phyloP scores from a whole-genome alignment of 768 basidiomycete genomes.

The Boletus rufocinnamomeus region DNA sequence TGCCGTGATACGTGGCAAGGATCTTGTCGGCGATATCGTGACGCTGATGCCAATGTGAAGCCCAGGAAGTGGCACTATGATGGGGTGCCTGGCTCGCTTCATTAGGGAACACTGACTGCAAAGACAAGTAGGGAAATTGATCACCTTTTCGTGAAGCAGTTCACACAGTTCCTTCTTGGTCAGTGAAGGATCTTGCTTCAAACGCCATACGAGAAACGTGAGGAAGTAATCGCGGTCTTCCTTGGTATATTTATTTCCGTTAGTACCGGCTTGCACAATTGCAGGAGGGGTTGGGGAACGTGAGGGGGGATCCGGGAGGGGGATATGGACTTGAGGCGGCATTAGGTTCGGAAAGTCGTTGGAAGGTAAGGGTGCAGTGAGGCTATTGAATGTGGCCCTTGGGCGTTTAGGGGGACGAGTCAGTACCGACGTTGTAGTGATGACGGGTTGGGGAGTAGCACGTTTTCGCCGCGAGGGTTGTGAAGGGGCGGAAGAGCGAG shows the following conservation, averaged over 20 bases:
- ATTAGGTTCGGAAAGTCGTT: conserved; percentile 49
- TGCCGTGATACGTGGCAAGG: conserved; percentile 38
- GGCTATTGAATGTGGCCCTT: conserved; percentile 56
- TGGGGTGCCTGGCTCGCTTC: conserved; percentile 56
- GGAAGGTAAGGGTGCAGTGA: conserved; percentile 45
- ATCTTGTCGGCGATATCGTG: conserved; percentile 71
- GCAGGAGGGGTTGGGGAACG: conserved; percentile 72
- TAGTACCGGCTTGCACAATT: conserved; percentile 43
- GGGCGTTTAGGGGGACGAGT: conserved; percentile 33
- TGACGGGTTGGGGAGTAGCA: conserved; percentile 19
- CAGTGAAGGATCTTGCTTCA: conserved; percentile 54
- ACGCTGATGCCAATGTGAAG: conserved; percentile 64
- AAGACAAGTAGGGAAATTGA: neutral
- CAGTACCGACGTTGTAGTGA: conserved; percentile 24
- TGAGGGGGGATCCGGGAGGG: conserved; percentile 62
- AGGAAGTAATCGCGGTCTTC: conserved; percentile 70
- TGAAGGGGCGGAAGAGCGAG: conserved; percentile 24
- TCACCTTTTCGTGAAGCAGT: conserved; percentile 56
- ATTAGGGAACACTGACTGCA: conserved; percentile 5
- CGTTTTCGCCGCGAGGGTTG: conserved; percentile 31
- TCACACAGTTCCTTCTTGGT: conserved; percentile 56
- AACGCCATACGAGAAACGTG: conserved; percentile 62
- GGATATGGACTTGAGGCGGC: conserved; percentile 60
- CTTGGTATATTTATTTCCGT: conserved; percentile 64
- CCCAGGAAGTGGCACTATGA: conserved; percentile 64